A percentile compares a stretch with the other conserved stretches of the same genome.
These are phyloP conservation scores for Barbatosphaeria neglecta DNA, from an alignment of 495 filamentous ascomycete species.

Conservation along the genomic window DNA sequence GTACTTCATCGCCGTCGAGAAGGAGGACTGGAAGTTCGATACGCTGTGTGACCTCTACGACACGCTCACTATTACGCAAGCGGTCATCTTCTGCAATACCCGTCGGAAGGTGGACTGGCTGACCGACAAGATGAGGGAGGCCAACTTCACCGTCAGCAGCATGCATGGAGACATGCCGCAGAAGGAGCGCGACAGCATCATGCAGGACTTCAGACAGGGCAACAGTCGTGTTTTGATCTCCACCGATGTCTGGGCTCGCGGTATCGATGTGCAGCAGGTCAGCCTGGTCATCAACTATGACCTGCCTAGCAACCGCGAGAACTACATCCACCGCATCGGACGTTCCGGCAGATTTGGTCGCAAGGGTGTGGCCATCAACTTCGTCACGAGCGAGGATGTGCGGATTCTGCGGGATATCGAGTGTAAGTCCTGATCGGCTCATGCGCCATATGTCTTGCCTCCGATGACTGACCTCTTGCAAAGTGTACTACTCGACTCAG, in stretches of 20 bases:
- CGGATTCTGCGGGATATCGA: slow-evolving; percentile 99
- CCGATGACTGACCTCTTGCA: not conserved
- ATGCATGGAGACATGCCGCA: slow-evolving; percentile 99
- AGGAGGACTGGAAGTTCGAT: slow-evolving; percentile 99
- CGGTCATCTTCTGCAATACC: slow-evolving; percentile 99
- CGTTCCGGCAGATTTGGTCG: slow-evolving; percentile 97
- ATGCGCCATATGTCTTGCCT: not conserved
- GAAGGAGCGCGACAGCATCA: slow-evolving; percentile 92
- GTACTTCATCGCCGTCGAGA: slow-evolving; percentile 99
- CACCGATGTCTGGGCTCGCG: slow-evolving; percentile 92
- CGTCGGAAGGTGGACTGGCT: slow-evolving; percentile 99
- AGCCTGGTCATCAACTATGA: slow-evolving; percentile 99
- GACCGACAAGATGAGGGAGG: slow-evolving; percentile 93
- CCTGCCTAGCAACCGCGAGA: slow-evolving; percentile 95
- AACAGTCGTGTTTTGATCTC: slow-evolving; percentile 96
- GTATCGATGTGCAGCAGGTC: slow-evolving; percentile 99
- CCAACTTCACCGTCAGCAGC: slow-evolving; percentile 96
- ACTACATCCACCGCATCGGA: slow-evolving; percentile 99
- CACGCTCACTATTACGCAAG: slow-evolving; percentile 97
- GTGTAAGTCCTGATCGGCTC: slow-evolving; percentile 29
- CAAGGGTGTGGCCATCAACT: slow-evolving; percentile 99
- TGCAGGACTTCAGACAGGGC: slow-evolving; percentile 98
- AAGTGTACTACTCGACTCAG: slow-evolving; percentile 62
- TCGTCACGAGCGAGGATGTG: slow-evolving; percentile 97
- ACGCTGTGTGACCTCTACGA: slow-evolving; percentile 98